These are phyloP conservation scores for Talaromyces islandicus DNA, from an alignment of 2,329 filamentous ascomycete genomes.

Conservation along the genomic window DNA sequence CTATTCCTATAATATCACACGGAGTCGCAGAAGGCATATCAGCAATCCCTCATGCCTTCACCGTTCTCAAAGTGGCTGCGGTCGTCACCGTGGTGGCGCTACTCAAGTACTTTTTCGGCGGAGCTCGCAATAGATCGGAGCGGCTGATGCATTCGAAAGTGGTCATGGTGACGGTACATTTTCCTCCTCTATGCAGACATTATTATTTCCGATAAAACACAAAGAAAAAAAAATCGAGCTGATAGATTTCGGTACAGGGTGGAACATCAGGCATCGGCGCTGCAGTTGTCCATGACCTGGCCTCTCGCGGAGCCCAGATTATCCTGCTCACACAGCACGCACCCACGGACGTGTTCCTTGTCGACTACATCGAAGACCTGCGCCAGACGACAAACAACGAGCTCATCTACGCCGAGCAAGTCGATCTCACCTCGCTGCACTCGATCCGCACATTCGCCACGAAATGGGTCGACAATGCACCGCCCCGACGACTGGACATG, in stretches of 20 bases:
- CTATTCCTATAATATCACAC: constrained; percentile 54
- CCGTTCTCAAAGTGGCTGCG: constrained; percentile 48
- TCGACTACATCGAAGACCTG: constrained; percentile 87
- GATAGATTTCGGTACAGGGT: constrained; percentile 47
- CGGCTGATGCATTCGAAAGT: constrained; percentile 89
- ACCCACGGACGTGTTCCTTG: constrained; percentile 77
- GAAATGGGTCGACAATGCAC: constrained; percentile 94
- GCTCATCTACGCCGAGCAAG: constrained; percentile 90
- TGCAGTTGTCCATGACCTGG: constrained; percentile 66
- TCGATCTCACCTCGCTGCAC: constrained; percentile 81
- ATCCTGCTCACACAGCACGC: constrained; percentile 80
- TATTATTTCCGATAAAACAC: no score
- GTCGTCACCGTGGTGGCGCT: constrained; percentile 48
- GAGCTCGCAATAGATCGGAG: constrained; percentile 67
- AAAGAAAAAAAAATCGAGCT: neutral
- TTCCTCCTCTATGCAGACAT: no score
- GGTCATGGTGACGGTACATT: constrained; percentile 73
- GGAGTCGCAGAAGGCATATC: constrained; percentile 50
- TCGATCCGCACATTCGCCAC: constrained; percentile 91
- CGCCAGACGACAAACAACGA: constrained; percentile 71
- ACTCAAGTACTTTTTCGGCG: constrained; percentile 72
- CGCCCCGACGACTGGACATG: constrained; percentile 83
- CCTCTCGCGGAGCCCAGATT: constrained; percentile 78
- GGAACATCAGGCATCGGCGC: constrained; percentile 92
- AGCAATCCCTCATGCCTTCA: constrained; percentile 49